Percentiles rank a stretch among this genome's conserved stretches.
These are phyloP conservation scores for Carex sylvatica DNA, from an alignment of 202 grass and related monocot genomes.

Conservation along the genomic window DNA sequence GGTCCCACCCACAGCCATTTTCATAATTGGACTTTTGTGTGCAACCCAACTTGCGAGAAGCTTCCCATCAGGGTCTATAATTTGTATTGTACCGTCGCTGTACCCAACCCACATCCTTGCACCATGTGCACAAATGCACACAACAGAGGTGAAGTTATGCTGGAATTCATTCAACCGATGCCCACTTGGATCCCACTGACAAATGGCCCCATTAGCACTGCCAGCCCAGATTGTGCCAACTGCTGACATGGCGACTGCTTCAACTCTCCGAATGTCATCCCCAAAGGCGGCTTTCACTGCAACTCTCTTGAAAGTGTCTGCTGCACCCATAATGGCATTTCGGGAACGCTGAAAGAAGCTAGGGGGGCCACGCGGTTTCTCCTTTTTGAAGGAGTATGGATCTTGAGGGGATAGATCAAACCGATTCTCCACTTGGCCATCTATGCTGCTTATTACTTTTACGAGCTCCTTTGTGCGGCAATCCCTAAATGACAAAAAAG, in stretches of 20 bases:
- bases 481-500: slow-evolving; percentile 57
- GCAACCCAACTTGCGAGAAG: slow-evolving; percentile 75
- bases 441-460: slow-evolving; percentile 81
- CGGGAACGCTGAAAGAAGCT: slow-evolving; percentile 88
- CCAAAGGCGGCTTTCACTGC: slow-evolving; percentile 79
- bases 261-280: slow-evolving; percentile 72
- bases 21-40: slow-evolving; percentile 67
- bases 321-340: slow-evolving; percentile 85
- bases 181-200: slow-evolving; percentile 68
- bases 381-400: slow-evolving; percentile 53
- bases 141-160: slow-evolving; percentile 61
- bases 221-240: slow-evolving; percentile 91
- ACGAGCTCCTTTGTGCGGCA: slow-evolving; percentile 71
- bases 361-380: slow-evolving; percentile 62
- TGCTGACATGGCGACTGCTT: slow-evolving; percentile 62
- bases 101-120: slow-evolving; percentile 83
- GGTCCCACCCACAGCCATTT: slow-evolving; percentile 63
- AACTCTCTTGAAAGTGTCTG: slow-evolving; percentile 82
- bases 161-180: slow-evolving; percentile 71
- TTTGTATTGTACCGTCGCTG: slow-evolving; percentile 66
- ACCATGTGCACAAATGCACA: slow-evolving; percentile 68
- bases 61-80: slow-evolving; percentile 72
- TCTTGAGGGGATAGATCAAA: slow-evolving; percentile 65
- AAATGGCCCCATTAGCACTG: slow-evolving; percentile 74
- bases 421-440: slow-evolving; percentile 78